Percentiles rank a stretch among this genome's conserved stretches.
Conservation (phyloP, 2,329 filamentous ascomycete genomes). For the Fusarium paranaense region DNA sequence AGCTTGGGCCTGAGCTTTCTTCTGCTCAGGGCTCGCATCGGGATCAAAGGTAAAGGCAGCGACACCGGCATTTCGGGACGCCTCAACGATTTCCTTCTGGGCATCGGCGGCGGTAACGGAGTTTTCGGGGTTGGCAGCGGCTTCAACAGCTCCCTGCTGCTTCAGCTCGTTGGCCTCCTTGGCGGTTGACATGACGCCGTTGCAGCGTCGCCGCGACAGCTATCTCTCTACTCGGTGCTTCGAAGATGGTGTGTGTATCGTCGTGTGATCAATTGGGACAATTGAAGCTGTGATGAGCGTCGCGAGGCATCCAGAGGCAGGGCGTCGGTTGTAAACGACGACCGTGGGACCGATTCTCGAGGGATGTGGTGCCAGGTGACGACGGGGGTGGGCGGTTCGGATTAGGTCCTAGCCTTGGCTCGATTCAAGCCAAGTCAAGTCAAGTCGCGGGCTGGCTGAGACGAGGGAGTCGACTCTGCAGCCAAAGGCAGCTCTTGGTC, state of each 20-base stretch:
- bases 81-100: conserved; percentile 78
- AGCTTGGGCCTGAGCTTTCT: conserved; percentile 81
- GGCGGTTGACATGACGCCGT: conserved; percentile 50
- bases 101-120: conserved; percentile 76
- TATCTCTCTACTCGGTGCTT: conserved; percentile 22
- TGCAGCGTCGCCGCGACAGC: conserved; percentile 29
- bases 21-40: conserved; percentile 84
- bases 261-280: conserved; percentile 37
- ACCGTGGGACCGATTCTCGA: conserved; percentile 8
- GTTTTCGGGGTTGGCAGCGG: conserved; percentile 77
- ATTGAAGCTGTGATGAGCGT: conserved; percentile 23
- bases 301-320: conserved; percentile 35
- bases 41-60: conserved; percentile 89
- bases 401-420: conserved; percentile 17
- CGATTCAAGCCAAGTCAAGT: conserved; percentile 3
- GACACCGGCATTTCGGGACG: conserved; percentile 83
- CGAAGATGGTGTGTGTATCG: conserved; percentile 1
- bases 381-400: conserved; percentile 17
- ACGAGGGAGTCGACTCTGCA: conserved; percentile 18
- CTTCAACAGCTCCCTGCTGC: conserved; percentile 82
- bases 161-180: conserved; percentile 73
- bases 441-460: conserved; percentile 9
- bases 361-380: conserved; percentile 22
- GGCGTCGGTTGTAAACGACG: conserved; percentile 21
- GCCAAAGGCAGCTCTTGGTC: conserved; percentile 15